Base-by-base conservation (phyloP, 2,329 filamentous ascomycete genomes). In the Aureobasidium zeae region DNA sequence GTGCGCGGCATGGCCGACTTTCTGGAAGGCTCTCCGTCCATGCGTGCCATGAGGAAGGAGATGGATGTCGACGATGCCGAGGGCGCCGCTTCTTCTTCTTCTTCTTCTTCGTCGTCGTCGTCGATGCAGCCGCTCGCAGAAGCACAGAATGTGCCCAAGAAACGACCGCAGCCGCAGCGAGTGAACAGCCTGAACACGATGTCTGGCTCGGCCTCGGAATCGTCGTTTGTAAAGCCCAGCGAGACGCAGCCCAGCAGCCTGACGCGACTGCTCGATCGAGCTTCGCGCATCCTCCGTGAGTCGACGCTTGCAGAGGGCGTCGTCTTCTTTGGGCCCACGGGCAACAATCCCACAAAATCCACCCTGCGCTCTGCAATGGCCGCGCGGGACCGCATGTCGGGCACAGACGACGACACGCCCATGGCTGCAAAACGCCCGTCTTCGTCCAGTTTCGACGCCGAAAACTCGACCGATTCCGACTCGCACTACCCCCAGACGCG, bases 241-340 rank as follows among this genome's bases (percentile, higher is more conserved):
- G 31, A 34, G 31, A 17, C 24, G 16, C 55, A 56, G 4, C 49
- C 54, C 21, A 49, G 50, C 15, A 52, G 49, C 21, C 46, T 52
- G 5, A 49, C 53, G 12, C 32, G 55, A 13, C 50, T 52, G 4
- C 33, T 53, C 34, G 45, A 49, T 7, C 42, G 51, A 10, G 56
- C 56, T 3, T 54, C 54, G 2, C 48, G 53, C 6, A 55, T 56
- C 16, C 33, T 58, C 12, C 54, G 55, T 5, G 54, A 57, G n/a
- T 54, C 53, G 2, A 55, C 55, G 6, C 47, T 58, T 3, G 56
- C 56, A 3, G 56, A 58, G 26, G 56, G 54, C 7, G 53, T 51
- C 5, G 55, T 52, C 0, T 52, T 58, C 15, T 57, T 58, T 31
- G 56, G 53, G 5, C 52, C 55, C 1, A 50, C 53, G 17, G 51